Evolutionary conservation across 1,284 basidiomycete species (phyloP).

Genomic region (Heterobasidion parviporum): DNA sequence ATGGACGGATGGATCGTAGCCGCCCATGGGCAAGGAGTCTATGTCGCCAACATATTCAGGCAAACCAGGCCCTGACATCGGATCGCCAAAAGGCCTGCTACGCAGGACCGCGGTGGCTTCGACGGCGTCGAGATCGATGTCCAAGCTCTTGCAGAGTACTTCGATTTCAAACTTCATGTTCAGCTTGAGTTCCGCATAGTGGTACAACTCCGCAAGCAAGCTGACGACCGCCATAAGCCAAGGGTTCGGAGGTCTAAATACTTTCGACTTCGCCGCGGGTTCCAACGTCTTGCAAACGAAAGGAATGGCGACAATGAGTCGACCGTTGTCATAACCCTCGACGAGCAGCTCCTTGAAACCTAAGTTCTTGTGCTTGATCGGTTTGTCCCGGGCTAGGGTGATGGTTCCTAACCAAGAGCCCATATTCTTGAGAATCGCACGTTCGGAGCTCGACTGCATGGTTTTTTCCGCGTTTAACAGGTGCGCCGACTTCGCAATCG

Average conservation of each 20-base stretch:
- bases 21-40: conserved; percentile 60
- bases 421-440: conserved; percentile 88
- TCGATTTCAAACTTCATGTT: conserved; percentile 99
- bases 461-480: conserved; percentile 93
- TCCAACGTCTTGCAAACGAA: conserved; percentile 98
- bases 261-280: conserved; percentile 80
- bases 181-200: conserved; percentile 93
- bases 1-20: conserved; percentile 46
- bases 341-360: conserved; percentile 95
- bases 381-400: conserved; percentile 87
- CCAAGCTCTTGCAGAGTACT: conserved; percentile 88
- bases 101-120: conserved; percentile 82
- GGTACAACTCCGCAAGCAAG: conserved; percentile 91
- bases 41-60: conserved; percentile 70
- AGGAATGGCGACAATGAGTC: conserved; percentile 92
- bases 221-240: conserved; percentile 96
- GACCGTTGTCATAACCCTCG: conserved; percentile 90
- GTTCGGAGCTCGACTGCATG: conserved; percentile 78
- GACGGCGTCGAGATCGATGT: conserved; percentile 81
- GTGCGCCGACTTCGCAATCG: conserved; percentile 77
- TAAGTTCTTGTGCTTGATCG: conserved; percentile 89
- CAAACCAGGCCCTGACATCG: conserved; percentile 44
- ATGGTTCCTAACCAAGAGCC: conserved; percentile 93
- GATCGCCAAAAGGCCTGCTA: conserved; percentile 50
- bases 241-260: conserved; percentile 95